Percentiles rank a stretch among this genome's conserved stretches.
phyloP scores from a whole-genome alignment of 2,329 filamentous ascomycete species.

The Epichloe festucae region DNA sequence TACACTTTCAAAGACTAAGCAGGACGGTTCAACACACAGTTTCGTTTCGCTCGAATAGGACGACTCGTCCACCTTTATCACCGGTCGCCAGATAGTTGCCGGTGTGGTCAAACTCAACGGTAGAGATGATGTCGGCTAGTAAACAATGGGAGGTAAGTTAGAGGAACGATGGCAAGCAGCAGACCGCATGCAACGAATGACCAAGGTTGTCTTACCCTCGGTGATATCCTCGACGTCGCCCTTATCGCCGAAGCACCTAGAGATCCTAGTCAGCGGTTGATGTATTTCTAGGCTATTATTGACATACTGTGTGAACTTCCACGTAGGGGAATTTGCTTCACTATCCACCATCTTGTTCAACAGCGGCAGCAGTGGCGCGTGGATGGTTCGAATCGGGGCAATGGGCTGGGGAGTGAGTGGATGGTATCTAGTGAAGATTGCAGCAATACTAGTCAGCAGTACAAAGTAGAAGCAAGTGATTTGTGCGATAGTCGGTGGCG shows the following conservation, averaged over 20 bases:
- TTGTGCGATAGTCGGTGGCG: constrained; percentile 3
- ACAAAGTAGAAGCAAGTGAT: neutral
- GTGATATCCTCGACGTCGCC: constrained; percentile 98
- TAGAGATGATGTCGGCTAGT: constrained; percentile 79
- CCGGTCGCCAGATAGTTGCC: constrained; percentile 84
- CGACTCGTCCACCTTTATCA: constrained; percentile 76
- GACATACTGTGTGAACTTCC: constrained; percentile 98
- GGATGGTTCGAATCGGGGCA: constrained; percentile 7
- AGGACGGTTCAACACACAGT: constrained; percentile 47
- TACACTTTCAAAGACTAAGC: neutral
- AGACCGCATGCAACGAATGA: constrained; percentile 1
- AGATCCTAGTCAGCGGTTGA: constrained; percentile 14
- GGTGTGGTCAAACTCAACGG: constrained; percentile 81
- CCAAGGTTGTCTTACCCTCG: constrained; percentile 51
- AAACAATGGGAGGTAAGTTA: constrained; percentile 11
- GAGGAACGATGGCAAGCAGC: constrained; percentile 6
- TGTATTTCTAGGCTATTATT: constrained; percentile 1
- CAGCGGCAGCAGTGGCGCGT: constrained; percentile 17
- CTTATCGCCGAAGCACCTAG: constrained; percentile 97
- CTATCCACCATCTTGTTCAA: constrained; percentile 80
- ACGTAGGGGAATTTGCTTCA: constrained; percentile 87
- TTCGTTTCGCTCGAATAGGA: constrained; percentile 86
- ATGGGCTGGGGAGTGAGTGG: neutral
- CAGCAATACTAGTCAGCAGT: neutral
- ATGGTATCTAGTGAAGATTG: neutral